Percentiles rank a stretch among this genome's conserved stretches.
phyloP scores from a whole-genome alignment of 2,329 filamentous ascomycete genomes.

The Neoascochyta sp. region DNA sequence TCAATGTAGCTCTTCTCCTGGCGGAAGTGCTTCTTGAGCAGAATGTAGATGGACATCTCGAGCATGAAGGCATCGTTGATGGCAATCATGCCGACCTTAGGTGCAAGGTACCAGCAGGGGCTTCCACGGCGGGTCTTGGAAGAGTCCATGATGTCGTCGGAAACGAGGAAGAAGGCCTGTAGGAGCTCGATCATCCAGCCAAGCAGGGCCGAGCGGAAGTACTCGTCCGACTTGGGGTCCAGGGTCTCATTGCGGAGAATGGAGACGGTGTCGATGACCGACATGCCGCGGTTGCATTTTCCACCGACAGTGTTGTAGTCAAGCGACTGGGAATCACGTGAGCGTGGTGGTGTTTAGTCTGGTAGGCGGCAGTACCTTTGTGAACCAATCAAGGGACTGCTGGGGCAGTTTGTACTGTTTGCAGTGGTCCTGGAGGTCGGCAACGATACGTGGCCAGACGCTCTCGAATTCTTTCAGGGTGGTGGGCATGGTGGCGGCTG shows the following conservation, averaged over 20 bases:
- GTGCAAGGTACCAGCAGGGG: slow-evolving; percentile 94
- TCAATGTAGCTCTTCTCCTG: slow-evolving; percentile 84
- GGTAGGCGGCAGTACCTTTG: slow-evolving; percentile 55
- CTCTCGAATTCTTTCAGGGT: slow-evolving; percentile 84
- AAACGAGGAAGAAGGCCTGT: slow-evolving; percentile 97
- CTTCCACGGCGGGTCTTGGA: slow-evolving; percentile 91
- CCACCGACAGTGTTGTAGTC: slow-evolving; percentile 85
- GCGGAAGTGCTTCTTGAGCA: slow-evolving; percentile 93
- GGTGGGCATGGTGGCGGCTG: slow-evolving; percentile 55
- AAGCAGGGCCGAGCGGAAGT: slow-evolving; percentile 80
- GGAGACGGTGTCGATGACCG: slow-evolving; percentile 85
- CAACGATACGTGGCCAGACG: slow-evolving; percentile 80
- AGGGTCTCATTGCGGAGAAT: slow-evolving; percentile 71
- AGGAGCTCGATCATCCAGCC: slow-evolving; percentile 98
- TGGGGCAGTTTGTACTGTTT: slow-evolving; percentile 78
- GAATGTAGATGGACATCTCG: slow-evolving; percentile 81
- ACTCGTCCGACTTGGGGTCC: slow-evolving; percentile 65
- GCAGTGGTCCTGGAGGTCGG: slow-evolving; percentile 75
- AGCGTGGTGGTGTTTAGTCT: slow-evolving; percentile 11
- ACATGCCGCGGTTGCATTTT: slow-evolving; percentile 99
- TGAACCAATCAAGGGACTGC: slow-evolving; percentile 80
- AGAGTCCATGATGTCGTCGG: slow-evolving; percentile 97
- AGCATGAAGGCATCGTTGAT: slow-evolving; percentile 99
- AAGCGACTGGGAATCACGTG: slow-evolving; percentile 58
- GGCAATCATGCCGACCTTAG: slow-evolving; percentile 87